A percentile compares a stretch with the other conserved stretches of the same genome.
Conservation (phyloP, 75 land plant species). For the Chamaecyparis obtusa region DNA sequence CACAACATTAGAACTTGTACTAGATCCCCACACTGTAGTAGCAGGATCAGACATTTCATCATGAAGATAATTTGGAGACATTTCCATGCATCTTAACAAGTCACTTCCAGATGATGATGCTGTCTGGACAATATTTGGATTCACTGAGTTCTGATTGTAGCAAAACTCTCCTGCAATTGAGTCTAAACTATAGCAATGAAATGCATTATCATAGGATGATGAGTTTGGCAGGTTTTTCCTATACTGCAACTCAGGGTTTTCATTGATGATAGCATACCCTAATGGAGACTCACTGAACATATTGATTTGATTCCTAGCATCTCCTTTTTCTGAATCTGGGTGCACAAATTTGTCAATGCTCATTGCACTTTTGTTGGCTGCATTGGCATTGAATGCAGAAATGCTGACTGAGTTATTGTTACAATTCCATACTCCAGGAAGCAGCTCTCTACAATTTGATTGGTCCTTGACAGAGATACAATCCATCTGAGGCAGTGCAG, state of each 20-base stretch:
- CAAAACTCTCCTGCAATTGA: slow-evolving; percentile 1
- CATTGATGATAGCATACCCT: not conserved
- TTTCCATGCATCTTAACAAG: not conserved
- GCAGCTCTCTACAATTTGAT: not conserved
- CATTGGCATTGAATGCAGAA: not conserved
- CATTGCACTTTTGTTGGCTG: not conserved
- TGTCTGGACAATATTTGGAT: not conserved
- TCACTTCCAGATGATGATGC: not conserved
- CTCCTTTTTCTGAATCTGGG: slow-evolving; percentile 1
- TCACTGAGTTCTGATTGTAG: not conserved
- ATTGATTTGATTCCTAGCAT: not conserved
- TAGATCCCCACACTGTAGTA: not conserved
- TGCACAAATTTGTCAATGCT: not conserved
- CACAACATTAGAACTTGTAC: not conserved
- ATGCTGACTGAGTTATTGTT: not conserved
- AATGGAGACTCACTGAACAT: not conserved
- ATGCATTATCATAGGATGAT: not conserved
- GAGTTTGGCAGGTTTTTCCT: not conserved
- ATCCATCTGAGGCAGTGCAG: not conserved
- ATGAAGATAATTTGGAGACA: not conserved
- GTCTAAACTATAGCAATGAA: slow-evolving; percentile 1
- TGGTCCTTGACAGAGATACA: not conserved
- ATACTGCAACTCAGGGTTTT: slow-evolving; percentile 1
- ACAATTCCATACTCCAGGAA: not conserved
- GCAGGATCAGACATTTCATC: not conserved